Evolutionary conservation across 768 basidiomycete species (phyloP), one percentile per base, ranked within the genome.

Genomic region (Calocybe gangraenosa): DNA sequence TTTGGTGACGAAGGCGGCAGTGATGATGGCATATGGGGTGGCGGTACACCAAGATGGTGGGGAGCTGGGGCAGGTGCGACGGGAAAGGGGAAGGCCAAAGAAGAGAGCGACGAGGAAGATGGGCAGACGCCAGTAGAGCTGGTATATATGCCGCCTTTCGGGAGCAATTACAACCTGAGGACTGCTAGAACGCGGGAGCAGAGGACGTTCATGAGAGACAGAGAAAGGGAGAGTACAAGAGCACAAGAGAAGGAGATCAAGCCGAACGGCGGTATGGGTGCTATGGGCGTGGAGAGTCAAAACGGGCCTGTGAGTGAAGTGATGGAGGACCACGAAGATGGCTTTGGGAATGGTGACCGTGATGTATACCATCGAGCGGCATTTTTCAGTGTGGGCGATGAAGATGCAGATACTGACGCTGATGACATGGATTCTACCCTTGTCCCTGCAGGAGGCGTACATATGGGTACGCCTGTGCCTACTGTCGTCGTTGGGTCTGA

Each of bases 101-200:
- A 54, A 17, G 60, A 59, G 35, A 55, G 59, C 18, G 60, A 62
- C 7, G 58, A 49, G 6, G 57, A 61, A 18, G 72, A 69, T 34
- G 69, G 70, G 15, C 50, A 54, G 42, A 71, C 76, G 0, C 77
- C 80, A 1, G 81, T 86, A 31, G 83, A 85, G 49, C 70, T 87
- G 51, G 85, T 87, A 18, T 87, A 86, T 56, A 81, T 82, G 13
- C 85, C 85, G 1, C 71, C 73, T 21, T 56, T 69, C 32, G 67
- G 66, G 42, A 65, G 65, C 48, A 62, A 66, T 19, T 74, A 69
- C 50, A 59, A 46, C 28, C 48, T 61, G 30, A 55, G 50, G 40
- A 36, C 49, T 10, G 45, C 36, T 46, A 23, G 64, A 59, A 44
- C 61, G 34, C 40, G 37, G 54, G 38, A 58, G 31, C 40, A 55